Percentiles rank a stretch among this genome's conserved stretches.
Evolutionary conservation across 306 rosid species (phyloP).

Genomic region (Morella rubra): DNA sequence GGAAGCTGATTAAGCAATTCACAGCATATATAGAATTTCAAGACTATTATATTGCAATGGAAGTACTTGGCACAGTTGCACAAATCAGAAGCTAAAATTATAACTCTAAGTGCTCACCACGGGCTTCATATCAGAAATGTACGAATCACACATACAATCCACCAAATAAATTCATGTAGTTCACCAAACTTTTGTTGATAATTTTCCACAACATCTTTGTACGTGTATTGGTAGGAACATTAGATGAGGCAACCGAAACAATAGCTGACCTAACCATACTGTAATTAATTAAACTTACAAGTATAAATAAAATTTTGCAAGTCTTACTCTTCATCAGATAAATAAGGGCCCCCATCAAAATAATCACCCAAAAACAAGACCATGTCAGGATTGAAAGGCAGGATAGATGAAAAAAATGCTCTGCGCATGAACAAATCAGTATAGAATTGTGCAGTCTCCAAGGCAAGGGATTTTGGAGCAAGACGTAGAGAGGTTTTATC

Average conservation of each 20-base stretch:
- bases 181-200: neutral
- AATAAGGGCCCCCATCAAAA: slow-evolving; percentile 79
- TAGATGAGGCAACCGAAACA: neutral
- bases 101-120: slow-evolving; percentile 6
- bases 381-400: slow-evolving; percentile 70
- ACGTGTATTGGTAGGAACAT: slow-evolving; percentile 13
- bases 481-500: slow-evolving; percentile 73
- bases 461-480: slow-evolving; percentile 63
- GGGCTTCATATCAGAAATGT: slow-evolving; percentile 5
- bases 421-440: slow-evolving; percentile 81
- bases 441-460: slow-evolving; percentile 72
- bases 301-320: slow-evolving; percentile 13
- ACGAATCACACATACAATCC: neutral
- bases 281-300: slow-evolving; percentile 8
- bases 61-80: neutral
- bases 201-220: slow-evolving; percentile 5
- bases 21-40: slow-evolving; percentile 1
- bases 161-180: neutral
- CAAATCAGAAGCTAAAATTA: slow-evolving; percentile 7
- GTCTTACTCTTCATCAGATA: slow-evolving; percentile 74
- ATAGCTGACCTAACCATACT: slow-evolving; percentile 14
- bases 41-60: slow-evolving; percentile 10
- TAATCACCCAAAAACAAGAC: slow-evolving; percentile 77
- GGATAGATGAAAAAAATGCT: slow-evolving; percentile 63
- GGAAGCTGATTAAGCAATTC: slow-evolving; percentile 20